These are phyloP conservation scores for Lignosus rhinocerotis DNA, from an alignment of 1,284 basidiomycete genomes.

Conservation along the genomic window DNA sequence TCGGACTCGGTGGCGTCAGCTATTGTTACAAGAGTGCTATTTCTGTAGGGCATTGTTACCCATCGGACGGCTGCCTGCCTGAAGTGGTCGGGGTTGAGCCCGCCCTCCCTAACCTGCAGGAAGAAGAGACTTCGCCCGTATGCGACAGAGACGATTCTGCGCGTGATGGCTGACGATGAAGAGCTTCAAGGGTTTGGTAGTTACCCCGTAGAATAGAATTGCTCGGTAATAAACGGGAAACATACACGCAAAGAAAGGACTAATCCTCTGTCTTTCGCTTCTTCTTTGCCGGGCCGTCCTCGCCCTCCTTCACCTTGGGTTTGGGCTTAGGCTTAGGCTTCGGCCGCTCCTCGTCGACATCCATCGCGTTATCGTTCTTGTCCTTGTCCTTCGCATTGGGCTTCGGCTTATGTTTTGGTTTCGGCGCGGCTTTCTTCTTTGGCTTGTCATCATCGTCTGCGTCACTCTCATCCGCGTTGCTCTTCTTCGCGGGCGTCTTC, in stretches of 20 bases:
- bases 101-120: too few relatives aligned
- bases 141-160: too few relatives aligned
- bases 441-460: slow-evolving; percentile 41
- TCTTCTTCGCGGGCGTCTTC: slow-evolving; percentile 40
- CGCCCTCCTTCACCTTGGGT: slow-evolving; percentile 45
- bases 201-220: not conserved
- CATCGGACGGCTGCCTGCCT: too few relatives aligned
- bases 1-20: too few relatives aligned
- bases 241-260: not conserved
- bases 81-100: too few relatives aligned
- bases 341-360: slow-evolving; percentile 41
- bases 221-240: not conserved
- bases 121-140: too few relatives aligned
- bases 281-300: slow-evolving; percentile 69
- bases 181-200: too few relatives aligned
- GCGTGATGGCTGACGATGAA: too few relatives aligned
- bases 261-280: slow-evolving; percentile 54
- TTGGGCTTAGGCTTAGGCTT: slow-evolving; percentile 50
- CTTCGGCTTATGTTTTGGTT: slow-evolving; percentile 47
- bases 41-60: too few relatives aligned
- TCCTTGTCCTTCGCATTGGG: slow-evolving; percentile 36
- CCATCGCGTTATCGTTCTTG: slow-evolving; percentile 37
- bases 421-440: slow-evolving; percentile 36
- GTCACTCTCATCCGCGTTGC: slow-evolving; percentile 35
- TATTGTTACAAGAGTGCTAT: too few relatives aligned